Evolutionary conservation across 768 basidiomycete species (phyloP).

Genomic region (Rhodotorula babjevae): DNA sequence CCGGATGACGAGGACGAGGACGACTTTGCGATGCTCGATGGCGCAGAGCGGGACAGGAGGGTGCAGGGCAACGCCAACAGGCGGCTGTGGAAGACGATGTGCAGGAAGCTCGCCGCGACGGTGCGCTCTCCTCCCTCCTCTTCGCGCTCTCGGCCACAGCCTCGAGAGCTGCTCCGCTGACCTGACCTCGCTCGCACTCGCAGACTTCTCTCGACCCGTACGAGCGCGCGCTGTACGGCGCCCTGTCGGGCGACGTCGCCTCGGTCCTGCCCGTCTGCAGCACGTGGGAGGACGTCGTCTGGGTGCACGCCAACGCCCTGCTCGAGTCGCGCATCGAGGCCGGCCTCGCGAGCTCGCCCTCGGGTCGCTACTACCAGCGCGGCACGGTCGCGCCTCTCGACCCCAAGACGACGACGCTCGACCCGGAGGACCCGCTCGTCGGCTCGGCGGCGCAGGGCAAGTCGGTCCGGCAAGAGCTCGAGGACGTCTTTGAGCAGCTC

Average conservation of each 20-base stretch:
- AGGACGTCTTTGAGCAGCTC: constrained; percentile 47
- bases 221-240: constrained; percentile 83
- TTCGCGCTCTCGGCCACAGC: too few species aligned
- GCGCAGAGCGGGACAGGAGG: constrained; percentile 48
- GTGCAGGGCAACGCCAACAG: constrained; percentile 67
- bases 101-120: constrained; percentile 70
- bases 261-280: constrained; percentile 66
- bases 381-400: constrained; percentile 13
- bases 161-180: background rate
- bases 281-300: constrained; percentile 93
- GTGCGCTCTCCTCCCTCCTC: constrained; percentile 50
- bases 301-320: constrained; percentile 77
- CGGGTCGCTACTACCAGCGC: constrained; percentile 27
- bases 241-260: constrained; percentile 66
- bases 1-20: constrained; percentile 45
- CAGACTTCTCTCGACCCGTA: constrained; percentile 60
- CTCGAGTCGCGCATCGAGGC: constrained; percentile 74
- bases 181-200: background rate
- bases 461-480: constrained; percentile 42
- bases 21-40: constrained; percentile 49
- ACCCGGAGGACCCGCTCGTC: constrained; percentile 32
- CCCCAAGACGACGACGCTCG: constrained; percentile 1
- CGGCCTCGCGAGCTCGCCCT: constrained; percentile 51
- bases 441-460: background rate
- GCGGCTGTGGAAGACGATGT: constrained; percentile 81